Percentiles rank a stretch among this genome's conserved stretches.
Evolutionary conservation across 768 basidiomycete genomes (phyloP).

Genomic region (Udeniomyces megalosporus): DNA sequence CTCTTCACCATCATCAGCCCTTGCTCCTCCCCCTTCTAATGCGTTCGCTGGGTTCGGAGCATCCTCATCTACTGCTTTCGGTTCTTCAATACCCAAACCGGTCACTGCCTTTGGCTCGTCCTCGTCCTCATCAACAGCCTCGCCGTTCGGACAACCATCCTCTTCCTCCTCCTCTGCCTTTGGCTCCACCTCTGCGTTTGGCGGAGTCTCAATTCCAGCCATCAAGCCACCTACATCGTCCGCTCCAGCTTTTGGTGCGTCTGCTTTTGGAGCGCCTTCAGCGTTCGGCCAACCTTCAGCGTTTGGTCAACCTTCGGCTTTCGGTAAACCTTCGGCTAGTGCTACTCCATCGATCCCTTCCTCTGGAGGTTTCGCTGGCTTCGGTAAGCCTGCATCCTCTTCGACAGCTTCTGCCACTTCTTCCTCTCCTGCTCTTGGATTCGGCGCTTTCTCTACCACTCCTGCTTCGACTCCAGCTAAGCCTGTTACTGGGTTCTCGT

Average conservation of each 20-base stretch:
- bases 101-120: not conserved
- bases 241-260: not conserved
- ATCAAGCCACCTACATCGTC: not conserved
- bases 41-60: conserved; percentile 1
- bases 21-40: not conserved
- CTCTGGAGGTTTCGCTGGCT: too few species aligned
- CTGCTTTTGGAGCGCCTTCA: conserved; percentile 3
- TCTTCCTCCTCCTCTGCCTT: conserved; percentile 10
- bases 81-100: not conserved
- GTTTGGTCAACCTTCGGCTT: not conserved
- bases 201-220: too few species aligned
- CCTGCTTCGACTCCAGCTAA: not conserved
- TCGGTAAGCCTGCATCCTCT: not conserved
- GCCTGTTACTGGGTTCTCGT: not conserved
- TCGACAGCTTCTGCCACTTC: not conserved
- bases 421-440: not conserved
- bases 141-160: not conserved
- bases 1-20: not conserved
- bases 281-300: not conserved
- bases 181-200: not conserved
- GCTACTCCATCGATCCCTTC: not conserved
- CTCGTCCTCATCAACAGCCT: not conserved
- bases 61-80: not conserved
- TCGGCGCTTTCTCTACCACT: not conserved
- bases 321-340: not conserved